Base-by-base conservation (phyloP, 148 eudicot genomes). In the Vaccinium macrocarpon region DNA sequence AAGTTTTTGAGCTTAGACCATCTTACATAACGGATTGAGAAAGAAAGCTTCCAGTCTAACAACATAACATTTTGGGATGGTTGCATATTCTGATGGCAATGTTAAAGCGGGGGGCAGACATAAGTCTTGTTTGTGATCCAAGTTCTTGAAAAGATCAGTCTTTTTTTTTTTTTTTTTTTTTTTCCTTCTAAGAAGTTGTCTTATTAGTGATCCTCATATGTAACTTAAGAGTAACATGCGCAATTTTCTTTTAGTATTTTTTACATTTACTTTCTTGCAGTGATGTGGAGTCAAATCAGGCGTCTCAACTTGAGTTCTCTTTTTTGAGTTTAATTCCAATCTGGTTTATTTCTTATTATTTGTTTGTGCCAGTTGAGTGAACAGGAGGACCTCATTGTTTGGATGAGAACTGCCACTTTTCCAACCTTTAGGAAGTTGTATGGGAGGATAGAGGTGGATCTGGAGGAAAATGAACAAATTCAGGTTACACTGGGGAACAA, bases 401-500 rank as follows among this genome's bases (percentile, higher is more conserved):
- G 99, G 99, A 96, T 96, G 99, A 89, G 99, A 85, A 94, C 99
- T 49, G 97, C 98, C 10, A 97, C 99, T 80, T 97, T 94, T 82
- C 98, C 99, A 53, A 96, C 98, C 29, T 94, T 96, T 77, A 93
- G 99, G 85, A 96, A 96, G 88, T 81, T 96, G 82, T 94, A 93
- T 57, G 99, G 98, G 79, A 94, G 86, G 83, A 93, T 96, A 80
- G 94, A 96, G 84, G 85, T 83, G 85, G 93, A 94, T 84, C 90
- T 96, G 82, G 75, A 90, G 53, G 85, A 78, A 51, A 87, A 85
- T 32, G 93, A 92, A 48, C 25, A 48, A 6, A 93, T 96, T 77
- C 12, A 78, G 1, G 98, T 94, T 85, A 87, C 85, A 27, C 51
- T 96, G 87, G 48, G 85, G 62, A 96, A 94, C 89, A 74, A 84